Evolutionary conservation across 805 yeast genomes (phyloP), one percentile per base, ranked within the genome.

Genomic region (Sungouiella thailandica): DNA sequence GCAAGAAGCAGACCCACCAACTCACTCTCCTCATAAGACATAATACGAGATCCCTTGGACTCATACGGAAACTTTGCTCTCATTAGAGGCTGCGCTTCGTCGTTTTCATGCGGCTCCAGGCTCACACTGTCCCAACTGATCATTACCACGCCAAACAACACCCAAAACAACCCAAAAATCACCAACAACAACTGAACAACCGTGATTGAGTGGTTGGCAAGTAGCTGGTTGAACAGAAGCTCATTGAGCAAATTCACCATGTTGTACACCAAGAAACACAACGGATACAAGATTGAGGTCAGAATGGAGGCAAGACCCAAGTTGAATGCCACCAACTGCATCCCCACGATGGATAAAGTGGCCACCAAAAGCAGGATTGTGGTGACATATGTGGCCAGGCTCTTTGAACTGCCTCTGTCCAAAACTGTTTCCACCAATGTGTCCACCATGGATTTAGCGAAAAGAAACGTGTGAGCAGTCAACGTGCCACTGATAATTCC

Each of bases 381-480:
- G 5, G 59, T 49, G n/a, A 55, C 37, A 39, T 60, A 57, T 8
- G 49, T 41, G 20, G 54, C 50, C 75, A 58, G 40, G 26, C 50
- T 49, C 27, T 32, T 52, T 39, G 39, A 47, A 31, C 41, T 52
- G 8, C 37, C 31, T 5, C 38, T 31, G 46, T 52, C 41, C 43
- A 55, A 25, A 62, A 59, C 20, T 68, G 72, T 38, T 60, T 66
- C 60, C 2, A 82, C 55, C 2, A 82, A 49, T 9, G 84, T 74
- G 47, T 84, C 94, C 14, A 87, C 83, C 0, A 84, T 73, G 1
- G 88, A 76, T 57, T 87, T 87, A n/a, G 95, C 95, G 58, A 86
- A 70, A 37, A 88, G 66, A 31, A 88, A 69, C 2, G 95, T 83
- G 52, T 85, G 94, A 0, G 95, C 95, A 1, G 95, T 83, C 29